These are phyloP conservation scores for Lipomyces japonicus DNA, from an alignment of 805 yeast genomes.

Conservation along the genomic window DNA sequence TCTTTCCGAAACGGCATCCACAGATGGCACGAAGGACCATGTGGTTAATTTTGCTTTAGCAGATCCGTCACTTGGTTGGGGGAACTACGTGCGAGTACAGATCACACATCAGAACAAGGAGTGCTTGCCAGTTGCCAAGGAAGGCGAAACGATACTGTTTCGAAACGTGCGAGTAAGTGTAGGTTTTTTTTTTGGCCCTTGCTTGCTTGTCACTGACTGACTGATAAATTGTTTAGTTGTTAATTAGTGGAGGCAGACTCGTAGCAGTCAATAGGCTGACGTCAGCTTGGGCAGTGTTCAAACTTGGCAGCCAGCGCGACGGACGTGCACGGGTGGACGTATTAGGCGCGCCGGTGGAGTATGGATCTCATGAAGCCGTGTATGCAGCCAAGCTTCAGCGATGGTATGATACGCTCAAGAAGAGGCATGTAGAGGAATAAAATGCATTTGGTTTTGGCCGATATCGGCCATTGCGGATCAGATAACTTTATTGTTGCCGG, in stretches of 20 bases:
- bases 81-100: not conserved
- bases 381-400: constrained; percentile 3
- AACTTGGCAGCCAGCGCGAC: too few relatives aligned
- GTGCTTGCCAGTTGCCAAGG: constrained; percentile 6
- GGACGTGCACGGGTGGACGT: not conserved
- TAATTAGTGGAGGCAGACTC: not conserved
- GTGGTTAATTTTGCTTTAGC: not conserved
- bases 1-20: not conserved
- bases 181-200: not conserved
- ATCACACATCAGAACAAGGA: constrained; percentile 5
- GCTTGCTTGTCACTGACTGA: not conserved
- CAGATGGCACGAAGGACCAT: not conserved
- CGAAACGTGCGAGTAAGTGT: not conserved
- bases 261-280: constrained; percentile 4
- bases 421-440: too few relatives aligned
- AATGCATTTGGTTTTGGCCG: too few relatives aligned
- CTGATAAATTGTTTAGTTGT: constrained; percentile 1
- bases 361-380: constrained; percentile 8
- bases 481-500: not conserved
- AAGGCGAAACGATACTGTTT: not conserved
- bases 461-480: too few relatives aligned
- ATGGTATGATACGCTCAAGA: constrained; percentile 11
- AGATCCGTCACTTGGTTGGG: constrained; percentile 9
- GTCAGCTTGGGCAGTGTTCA: constrained; percentile 18
- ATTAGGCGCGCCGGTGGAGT: constrained; percentile 22